phyloP scores from a whole-genome alignment of 1,284 basidiomycete genomes.

The Cryptococcus floricola region DNA sequence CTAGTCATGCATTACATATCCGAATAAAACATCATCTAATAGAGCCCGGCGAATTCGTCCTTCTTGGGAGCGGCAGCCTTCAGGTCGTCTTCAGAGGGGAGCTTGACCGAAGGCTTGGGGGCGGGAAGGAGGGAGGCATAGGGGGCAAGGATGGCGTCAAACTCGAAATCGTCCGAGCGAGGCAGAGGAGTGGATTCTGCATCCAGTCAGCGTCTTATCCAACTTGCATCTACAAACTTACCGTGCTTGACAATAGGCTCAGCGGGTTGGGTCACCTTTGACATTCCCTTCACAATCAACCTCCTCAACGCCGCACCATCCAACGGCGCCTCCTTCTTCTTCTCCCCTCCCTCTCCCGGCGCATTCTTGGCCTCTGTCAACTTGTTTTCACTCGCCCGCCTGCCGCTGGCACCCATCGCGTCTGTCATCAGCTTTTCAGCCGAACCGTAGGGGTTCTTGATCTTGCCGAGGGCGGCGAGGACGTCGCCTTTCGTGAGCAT shows the following conservation, averaged over 20 bases:
- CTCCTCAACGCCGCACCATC: constrained; percentile 67
- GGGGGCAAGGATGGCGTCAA: constrained; percentile 44
- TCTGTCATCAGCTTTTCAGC: constrained; percentile 63
- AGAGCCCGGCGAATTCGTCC: constrained; percentile 46
- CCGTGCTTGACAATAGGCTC: constrained; percentile 51
- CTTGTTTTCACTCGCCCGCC: constrained; percentile 24
- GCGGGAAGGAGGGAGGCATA: constrained; percentile 40
- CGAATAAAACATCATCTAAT: constrained; percentile 12
- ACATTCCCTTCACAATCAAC: constrained; percentile 66
- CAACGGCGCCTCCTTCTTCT: constrained; percentile 36
- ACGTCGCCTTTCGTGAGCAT: constrained; percentile 92
- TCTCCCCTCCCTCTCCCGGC: neutral
- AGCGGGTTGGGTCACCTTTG: constrained; percentile 59
- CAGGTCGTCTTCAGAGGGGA: constrained; percentile 25
- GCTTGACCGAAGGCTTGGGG: constrained; percentile 24
- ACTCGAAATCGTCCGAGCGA: constrained; percentile 35
- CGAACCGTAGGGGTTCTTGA: constrained; percentile 61
- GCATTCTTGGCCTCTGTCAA: neutral
- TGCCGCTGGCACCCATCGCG: constrained; percentile 39
- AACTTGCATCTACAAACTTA: constrained; percentile 38
- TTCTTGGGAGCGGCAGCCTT: constrained; percentile 18
- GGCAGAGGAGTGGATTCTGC: constrained; percentile 25
- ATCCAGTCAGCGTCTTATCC: neutral
- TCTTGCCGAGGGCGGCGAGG: constrained; percentile 69
- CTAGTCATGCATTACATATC: too few relatives aligned